These are phyloP conservation scores for Quercus agrifolia DNA, from an alignment of 306 rosid species.

Conservation along the genomic window DNA sequence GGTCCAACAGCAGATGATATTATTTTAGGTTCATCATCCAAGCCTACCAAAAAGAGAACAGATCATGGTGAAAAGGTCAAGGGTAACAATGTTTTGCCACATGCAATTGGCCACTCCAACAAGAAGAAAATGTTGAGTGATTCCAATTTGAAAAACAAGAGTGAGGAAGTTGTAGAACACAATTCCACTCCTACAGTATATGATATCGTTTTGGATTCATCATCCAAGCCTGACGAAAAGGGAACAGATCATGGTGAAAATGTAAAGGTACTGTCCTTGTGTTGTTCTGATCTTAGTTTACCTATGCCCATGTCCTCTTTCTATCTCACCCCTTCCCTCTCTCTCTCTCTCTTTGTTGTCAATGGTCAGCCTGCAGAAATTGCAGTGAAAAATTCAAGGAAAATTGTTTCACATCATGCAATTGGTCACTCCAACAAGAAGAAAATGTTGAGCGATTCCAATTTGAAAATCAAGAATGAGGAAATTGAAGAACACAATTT, in stretches of 20 bases:
- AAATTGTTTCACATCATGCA: conserved; percentile 14
- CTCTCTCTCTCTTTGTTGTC: not conserved
- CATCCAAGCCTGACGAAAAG: conserved; percentile 8
- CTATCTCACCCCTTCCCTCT: not conserved
- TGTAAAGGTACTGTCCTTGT: conserved; percentile 7
- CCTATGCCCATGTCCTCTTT: not conserved
- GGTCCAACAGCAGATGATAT: conserved; percentile 18
- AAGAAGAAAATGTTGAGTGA: conserved; percentile 12
- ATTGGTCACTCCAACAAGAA: conserved; percentile 32
- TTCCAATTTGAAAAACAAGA: not conserved
- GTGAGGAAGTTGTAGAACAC: conserved; percentile 23
- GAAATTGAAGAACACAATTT: conserved; percentile 26
- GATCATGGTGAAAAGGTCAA: no score
- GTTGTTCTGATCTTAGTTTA: not conserved
- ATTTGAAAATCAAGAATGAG: not conserved
- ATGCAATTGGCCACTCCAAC: conserved; percentile 9
- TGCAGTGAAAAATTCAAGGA: conserved; percentile 24
- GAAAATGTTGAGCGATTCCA: conserved; percentile 7
- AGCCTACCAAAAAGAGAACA: conserved; percentile 11
- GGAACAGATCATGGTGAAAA: conserved; percentile 6
- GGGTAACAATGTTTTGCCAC: not conserved
- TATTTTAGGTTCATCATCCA: conserved; percentile 23
- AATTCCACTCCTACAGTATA: not conserved
- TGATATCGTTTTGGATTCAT: conserved; percentile 6
- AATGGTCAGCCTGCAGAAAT: conserved; percentile 11